These are phyloP conservation scores for Aspergillus sp. DNA, from an alignment of 2,329 filamentous ascomycete genomes.

Conservation along the genomic window DNA sequence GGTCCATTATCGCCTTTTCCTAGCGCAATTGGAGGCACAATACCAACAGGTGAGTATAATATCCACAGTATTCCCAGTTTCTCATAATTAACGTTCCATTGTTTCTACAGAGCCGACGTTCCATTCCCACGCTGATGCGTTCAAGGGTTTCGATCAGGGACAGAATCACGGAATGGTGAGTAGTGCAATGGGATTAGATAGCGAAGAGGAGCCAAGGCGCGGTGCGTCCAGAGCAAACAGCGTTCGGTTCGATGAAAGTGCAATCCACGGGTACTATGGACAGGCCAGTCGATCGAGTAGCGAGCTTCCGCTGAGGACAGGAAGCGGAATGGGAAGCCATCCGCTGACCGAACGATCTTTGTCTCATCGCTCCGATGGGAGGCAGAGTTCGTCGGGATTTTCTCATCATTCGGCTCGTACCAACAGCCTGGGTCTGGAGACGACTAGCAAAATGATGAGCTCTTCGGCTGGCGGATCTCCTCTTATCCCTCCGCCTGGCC, in stretches of 20 bases:
- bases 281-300: conserved; percentile 77
- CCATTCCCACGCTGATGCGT: conserved; percentile 75
- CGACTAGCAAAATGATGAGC: conserved; percentile 59
- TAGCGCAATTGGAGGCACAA: conserved; percentile 73
- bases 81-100: background rate
- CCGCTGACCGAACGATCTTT: conserved; percentile 83
- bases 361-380: conserved; percentile 93
- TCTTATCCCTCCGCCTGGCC: conserved; percentile 72
- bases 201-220: conserved; percentile 79
- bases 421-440: conserved; percentile 80
- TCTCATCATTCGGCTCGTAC: conserved; percentile 72
- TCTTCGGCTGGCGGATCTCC: conserved; percentile 65
- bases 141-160: conserved; percentile 81
- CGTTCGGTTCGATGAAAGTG: conserved; percentile 94
- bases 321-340: conserved; percentile 72
- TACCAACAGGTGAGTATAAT: conserved; percentile 69
- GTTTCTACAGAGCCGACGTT: conserved; percentile 64
- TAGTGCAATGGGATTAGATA: conserved; percentile 76
- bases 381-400: conserved; percentile 88
- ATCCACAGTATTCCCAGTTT: background rate
- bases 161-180: conserved; percentile 70
- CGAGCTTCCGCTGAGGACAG: conserved; percentile 74
- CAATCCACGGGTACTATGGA: conserved; percentile 83
- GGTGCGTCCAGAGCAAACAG: conserved; percentile 92
- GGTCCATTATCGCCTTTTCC: conserved; percentile 79